Evolutionary conservation across 345 rosid species (phyloP), one percentile per base, ranked within the genome.

Genomic region (Rubroshorea leprosula): DNA sequence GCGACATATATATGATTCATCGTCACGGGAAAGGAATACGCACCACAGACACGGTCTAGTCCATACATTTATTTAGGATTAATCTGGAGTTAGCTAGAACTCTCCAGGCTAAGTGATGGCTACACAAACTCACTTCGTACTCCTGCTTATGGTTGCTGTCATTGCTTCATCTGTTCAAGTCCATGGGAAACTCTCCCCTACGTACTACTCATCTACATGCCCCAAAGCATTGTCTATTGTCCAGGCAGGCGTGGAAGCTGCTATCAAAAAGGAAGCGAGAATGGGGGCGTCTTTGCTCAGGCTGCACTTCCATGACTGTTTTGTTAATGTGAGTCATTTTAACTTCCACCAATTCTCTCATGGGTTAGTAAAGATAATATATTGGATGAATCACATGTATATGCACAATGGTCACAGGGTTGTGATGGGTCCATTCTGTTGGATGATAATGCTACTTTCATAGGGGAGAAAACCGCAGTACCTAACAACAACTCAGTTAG

Each of bases 361-460:
- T 11, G 11, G 5, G 16, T 43, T 57, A 21, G 15, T 20, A 25
- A 16, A 0, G 0, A n/a, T n/a, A n/a, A n/a, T n/a, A n/a, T n/a
- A 20, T 26, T 18, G 25, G 4, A 9, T 22, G 2, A 29, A 6
- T 46, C 18, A 29, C 15, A 23, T 2, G 16, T 31, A 52, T 15
- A 16, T 52, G 21, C 14, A 0, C 19, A 39, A 17, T 53, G 50
- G 22, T 18, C 16, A 0, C 54, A 83, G 84, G 86, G 89, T 7
- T 83, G 86, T 27, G 89, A 80, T 35, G 89, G 80, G 6, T 80
- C 89, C 0, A 11, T 78, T 17, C 67, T 83, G 0, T 55, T 83
- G 53, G 79, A 78, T 16, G 83, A 83, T 58, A 76, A 79, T 0
- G 20, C 78, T 1, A 54, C 63, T 20, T 83, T 83, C 24, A 61